Evolutionary conservation across 1,139 yeast genomes (phyloP).

Genomic region (Lodderomyces oxycetoniae): DNA sequence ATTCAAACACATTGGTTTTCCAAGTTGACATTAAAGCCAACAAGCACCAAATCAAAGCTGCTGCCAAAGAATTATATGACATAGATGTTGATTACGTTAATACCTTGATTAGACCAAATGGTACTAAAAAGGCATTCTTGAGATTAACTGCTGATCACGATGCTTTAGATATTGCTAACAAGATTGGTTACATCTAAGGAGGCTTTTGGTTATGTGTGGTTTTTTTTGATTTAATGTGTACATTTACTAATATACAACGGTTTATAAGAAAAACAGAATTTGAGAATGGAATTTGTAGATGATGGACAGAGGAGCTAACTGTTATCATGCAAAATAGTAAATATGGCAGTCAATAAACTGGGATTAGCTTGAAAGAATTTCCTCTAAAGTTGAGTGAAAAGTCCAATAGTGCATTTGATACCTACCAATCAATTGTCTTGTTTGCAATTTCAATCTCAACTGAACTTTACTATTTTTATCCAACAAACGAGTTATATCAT

Average conservation of each 20-base stretch:
- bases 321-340: too few relatives aligned
- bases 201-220: too few relatives aligned
- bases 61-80: conserved; percentile 97
- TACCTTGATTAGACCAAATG: conserved; percentile 98
- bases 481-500: conserved; percentile 8
- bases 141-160: conserved; percentile 99
- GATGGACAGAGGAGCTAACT: too few relatives aligned
- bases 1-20: conserved; percentile 98
- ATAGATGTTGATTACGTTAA: conserved; percentile 92
- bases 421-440: conserved; percentile 4
- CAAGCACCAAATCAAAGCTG: conserved; percentile 97
- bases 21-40: conserved; percentile 95
- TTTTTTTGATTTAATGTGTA: background rate
- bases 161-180: conserved; percentile 99
- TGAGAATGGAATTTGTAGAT: too few relatives aligned
- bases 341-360: too few relatives aligned
- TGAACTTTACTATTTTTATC: conserved; percentile 1
- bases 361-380: background rate
- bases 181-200: conserved; percentile 94
- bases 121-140: conserved; percentile 99
- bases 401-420: conserved; percentile 7
- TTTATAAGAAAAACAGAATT: too few relatives aligned
- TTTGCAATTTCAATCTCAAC: conserved; percentile 4
- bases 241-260: conserved; percentile 1
- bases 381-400: conserved; percentile 5